Conservation (phyloP, 805 yeast species). For the Blastobotrys mokoenaii region DNA sequence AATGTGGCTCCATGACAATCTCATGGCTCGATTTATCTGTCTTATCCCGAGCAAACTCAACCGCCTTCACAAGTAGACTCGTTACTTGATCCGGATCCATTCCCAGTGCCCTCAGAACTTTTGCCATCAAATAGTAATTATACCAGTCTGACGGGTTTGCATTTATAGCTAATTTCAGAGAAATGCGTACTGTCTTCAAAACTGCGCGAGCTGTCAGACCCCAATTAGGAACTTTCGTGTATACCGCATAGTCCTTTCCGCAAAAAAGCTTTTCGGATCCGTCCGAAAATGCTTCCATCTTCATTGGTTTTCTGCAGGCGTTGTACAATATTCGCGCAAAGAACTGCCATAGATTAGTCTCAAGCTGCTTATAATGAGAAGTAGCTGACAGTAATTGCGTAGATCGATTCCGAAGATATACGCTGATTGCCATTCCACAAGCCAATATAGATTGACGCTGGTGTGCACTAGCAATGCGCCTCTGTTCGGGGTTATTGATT, state of each 20-base stretch:
- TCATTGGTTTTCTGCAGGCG: conserved; percentile 27
- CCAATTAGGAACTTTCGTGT: conserved; percentile 11
- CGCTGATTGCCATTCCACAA: conserved; percentile 62
- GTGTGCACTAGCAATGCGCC: conserved; percentile 47
- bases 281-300: conserved; percentile 42
- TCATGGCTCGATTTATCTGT: conserved; percentile 32
- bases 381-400: conserved; percentile 1
- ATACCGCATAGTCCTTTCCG: conserved; percentile 23
- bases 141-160: conserved; percentile 50
- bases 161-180: conserved; percentile 41
- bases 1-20: conserved; percentile 70
- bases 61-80: conserved; percentile 29
- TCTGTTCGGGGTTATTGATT: conserved; percentile 53
- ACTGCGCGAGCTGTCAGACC: conserved; percentile 10
- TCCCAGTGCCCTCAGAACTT: conserved; percentile 45
- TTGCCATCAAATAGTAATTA: conserved; percentile 48
- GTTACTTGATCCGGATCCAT: conserved; percentile 31
- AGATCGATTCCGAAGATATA: conserved; percentile 20
- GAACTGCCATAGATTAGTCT: conserved; percentile 41
- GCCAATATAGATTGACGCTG: conserved; percentile 69
- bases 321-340: conserved; percentile 48
- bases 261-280: conserved; percentile 39
- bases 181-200: conserved; percentile 34
- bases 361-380: conserved; percentile 29
- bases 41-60: conserved; percentile 13